Evolutionary conservation across 148 eudicot genomes (phyloP), one percentile per base, ranked within the genome.

Genomic region (Dianthus caryophyllus): DNA sequence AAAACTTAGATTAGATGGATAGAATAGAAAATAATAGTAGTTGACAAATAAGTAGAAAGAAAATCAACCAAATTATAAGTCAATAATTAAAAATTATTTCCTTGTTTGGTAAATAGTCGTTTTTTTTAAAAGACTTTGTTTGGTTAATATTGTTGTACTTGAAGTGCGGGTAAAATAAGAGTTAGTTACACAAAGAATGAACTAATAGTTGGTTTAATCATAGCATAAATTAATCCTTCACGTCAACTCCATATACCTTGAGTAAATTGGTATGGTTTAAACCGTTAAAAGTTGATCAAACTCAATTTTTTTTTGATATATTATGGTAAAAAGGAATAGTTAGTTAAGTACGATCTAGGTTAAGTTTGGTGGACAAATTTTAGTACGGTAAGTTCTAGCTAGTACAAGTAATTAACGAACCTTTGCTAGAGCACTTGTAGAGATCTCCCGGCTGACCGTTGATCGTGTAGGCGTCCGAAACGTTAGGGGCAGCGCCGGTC

Each of bases 401-500:
- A 53, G 57, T 21, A 53, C 16, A 9, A 29, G n/a, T 33, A 2
- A 2, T 21, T 38, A 44, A 48, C 84, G 58, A 69, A 92, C 98
- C 98, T 84, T 83, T 53, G 33, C 76, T 81, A 47, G 97, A 94
- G 72, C 98, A 89, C 33, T 83, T 90, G 86, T 81, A 90, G 25
- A 89, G 85, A 63, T 94, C 98, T 11, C 98, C 98, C 0, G 98
- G 98, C 52, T 93, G 98, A 58, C 97, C 96, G 30, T 94, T 94
- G 81, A 94, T 86, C 58, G 98, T 94, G 71, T 80, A 94, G 12
- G 98, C 97, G 72, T 90, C 88, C 0, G 98, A 94, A 6, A 88
- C 77, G 54, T 90, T 89, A 0, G 98, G 98, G 43, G 87, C 80
- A 18, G 81, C 96, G 64, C 98, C 98, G 12, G 92, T 84, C 69